Evolutionary conservation across 495 filamentous ascomycete species (phyloP).

Genomic region (Venustampulla echinocandica): DNA sequence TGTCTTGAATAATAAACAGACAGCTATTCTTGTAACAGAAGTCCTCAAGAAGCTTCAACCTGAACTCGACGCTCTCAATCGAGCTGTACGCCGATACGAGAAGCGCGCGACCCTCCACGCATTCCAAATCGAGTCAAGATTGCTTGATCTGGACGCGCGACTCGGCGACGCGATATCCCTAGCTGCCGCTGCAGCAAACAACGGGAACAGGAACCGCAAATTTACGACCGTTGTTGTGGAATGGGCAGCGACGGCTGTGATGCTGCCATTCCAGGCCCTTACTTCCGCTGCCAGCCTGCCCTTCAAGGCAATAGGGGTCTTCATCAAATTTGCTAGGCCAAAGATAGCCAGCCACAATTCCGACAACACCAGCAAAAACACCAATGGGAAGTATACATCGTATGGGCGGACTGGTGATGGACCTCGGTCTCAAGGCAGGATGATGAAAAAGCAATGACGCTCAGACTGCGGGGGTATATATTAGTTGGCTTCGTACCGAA

Average conservation of each 20-base stretch:
- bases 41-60: conserved; percentile 60
- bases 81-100: conserved; percentile 89
- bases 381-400: conserved; percentile 12
- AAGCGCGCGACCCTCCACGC: conserved; percentile 68
- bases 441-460: conserved; percentile 5
- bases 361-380: conserved; percentile 4
- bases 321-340: conserved; percentile 16
- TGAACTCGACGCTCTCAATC: conserved; percentile 80
- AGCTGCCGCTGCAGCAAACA: conserved; percentile 63
- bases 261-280: conserved; percentile 19
- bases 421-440: background rate
- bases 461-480: too few species aligned
- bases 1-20: conserved; percentile 19
- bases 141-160: conserved; percentile 58
- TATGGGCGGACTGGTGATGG: conserved; percentile 7
- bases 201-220: conserved; percentile 23
- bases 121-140: conserved; percentile 64
- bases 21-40: conserved; percentile 47
- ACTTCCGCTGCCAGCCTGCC: conserved; percentile 13
- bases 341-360: conserved; percentile 3
- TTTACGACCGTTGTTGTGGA: conserved; percentile 16
- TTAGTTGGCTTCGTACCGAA: too few species aligned
- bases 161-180: conserved; percentile 71
- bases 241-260: conserved; percentile 18
- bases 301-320: conserved; percentile 10